These are phyloP conservation scores for Alternaria hordeiaustralica DNA, from an alignment of 2,329 filamentous ascomycete genomes.

Conservation along the genomic window DNA sequence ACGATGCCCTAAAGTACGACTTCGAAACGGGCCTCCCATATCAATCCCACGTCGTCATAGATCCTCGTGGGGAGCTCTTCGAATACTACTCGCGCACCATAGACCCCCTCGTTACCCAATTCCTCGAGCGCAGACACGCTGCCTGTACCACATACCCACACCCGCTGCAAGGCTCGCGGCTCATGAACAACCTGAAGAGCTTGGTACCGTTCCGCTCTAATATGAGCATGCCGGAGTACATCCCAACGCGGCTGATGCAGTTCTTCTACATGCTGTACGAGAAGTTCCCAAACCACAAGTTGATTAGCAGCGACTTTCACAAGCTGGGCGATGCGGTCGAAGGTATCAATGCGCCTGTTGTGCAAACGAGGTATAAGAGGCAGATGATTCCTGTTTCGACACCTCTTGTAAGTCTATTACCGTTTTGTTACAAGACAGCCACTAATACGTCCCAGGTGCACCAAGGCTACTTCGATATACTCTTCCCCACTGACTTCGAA, in stretches of 20 bases:
- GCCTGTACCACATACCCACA: slow-evolving; percentile 69
- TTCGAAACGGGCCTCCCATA: slow-evolving; percentile 78
- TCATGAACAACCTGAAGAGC: slow-evolving; percentile 67
- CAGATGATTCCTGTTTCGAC: slow-evolving; percentile 89
- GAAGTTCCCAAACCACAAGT: slow-evolving; percentile 87
- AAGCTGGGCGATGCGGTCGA: slow-evolving; percentile 80
- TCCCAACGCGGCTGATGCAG: slow-evolving; percentile 92
- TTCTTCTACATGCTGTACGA: slow-evolving; percentile 91
- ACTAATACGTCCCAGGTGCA: slow-evolving; percentile 70
- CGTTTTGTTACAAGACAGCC: not conserved
- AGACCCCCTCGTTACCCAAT: slow-evolving; percentile 82
- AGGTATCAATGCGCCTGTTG: slow-evolving; percentile 90
- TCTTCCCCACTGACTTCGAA: slow-evolving; percentile 95
- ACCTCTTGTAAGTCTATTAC: slow-evolving; percentile 72
- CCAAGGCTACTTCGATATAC: slow-evolving; percentile 98
- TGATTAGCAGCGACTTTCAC: slow-evolving; percentile 91
- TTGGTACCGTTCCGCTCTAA: slow-evolving; percentile 75
- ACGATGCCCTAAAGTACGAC: slow-evolving; percentile 93
- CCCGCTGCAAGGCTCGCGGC: slow-evolving; percentile 61
- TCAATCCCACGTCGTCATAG: slow-evolving; percentile 88
- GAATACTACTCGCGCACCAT: slow-evolving; percentile 86
- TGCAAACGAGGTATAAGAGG: slow-evolving; percentile 90
- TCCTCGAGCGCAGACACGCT: slow-evolving; percentile 81
- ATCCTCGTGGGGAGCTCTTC: slow-evolving; percentile 85
- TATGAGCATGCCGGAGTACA: slow-evolving; percentile 85